A percentile compares a stretch with the other conserved stretches of the same genome.
Conservation (phyloP, 106 monocot genomes). For the Dendrobium officinale region DNA sequence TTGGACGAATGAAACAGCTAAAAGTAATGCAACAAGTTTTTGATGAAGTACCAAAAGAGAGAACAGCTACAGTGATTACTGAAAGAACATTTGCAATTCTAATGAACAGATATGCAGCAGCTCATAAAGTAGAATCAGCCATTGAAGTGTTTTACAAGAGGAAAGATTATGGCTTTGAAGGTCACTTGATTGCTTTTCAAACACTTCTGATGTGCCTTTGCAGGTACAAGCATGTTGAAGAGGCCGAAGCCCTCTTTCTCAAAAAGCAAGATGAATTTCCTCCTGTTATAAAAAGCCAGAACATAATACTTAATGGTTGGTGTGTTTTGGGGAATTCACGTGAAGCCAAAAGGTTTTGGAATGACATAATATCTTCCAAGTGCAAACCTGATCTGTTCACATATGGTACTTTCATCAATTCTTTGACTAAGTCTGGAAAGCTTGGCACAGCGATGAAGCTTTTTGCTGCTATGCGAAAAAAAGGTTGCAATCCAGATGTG, state of each 20-base stretch:
- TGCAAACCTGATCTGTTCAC: slow-evolving; percentile 74
- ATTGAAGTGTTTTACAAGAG: slow-evolving; percentile 72
- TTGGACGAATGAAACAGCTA: slow-evolving; percentile 69
- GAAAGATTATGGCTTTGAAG: slow-evolving; percentile 56
- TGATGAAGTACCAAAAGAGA: slow-evolving; percentile 46
- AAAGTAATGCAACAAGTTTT: slow-evolving; percentile 55
- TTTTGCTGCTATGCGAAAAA: slow-evolving; percentile 63
- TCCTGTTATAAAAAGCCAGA: slow-evolving; percentile 63
- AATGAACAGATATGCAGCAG: slow-evolving; percentile 51
- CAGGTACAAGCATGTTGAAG: slow-evolving; percentile 88
- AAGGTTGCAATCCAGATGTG: slow-evolving; percentile 61
- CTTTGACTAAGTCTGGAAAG: slow-evolving; percentile 66
- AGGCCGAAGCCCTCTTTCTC: slow-evolving; percentile 71
- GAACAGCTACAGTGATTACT: slow-evolving; percentile 16
- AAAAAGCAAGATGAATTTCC: slow-evolving; percentile 63
- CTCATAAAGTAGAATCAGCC: slow-evolving; percentile 52
- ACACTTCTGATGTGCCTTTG: slow-evolving; percentile 62
- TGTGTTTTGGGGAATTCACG: slow-evolving; percentile 62
- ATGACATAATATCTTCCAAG: slow-evolving; percentile 62
- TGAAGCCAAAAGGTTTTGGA: slow-evolving; percentile 84
- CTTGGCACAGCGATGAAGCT: slow-evolving; percentile 50
- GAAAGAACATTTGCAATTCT: slow-evolving; percentile 61
- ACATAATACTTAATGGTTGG: slow-evolving; percentile 92
- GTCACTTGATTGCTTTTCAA: slow-evolving; percentile 53
- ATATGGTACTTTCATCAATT: slow-evolving; percentile 74